These are phyloP conservation scores for Yamadazyma sp. DNA, from an alignment of 1,139 yeast genomes.

Conservation along the genomic window DNA sequence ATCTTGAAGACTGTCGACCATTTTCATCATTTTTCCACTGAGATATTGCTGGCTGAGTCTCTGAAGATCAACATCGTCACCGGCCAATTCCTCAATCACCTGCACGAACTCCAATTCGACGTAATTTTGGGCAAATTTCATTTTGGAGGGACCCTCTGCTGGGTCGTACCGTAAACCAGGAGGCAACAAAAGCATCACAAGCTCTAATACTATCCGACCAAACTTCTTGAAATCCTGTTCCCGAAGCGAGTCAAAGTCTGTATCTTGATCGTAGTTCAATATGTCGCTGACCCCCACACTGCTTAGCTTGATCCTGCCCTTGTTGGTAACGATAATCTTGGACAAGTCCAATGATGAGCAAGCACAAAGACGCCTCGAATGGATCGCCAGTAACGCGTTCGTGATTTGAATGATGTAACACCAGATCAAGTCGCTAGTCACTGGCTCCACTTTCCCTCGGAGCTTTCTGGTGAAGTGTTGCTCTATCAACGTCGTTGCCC, in stretches of 20 bases:
- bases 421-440: constrained; percentile 76
- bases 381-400: constrained; percentile 65
- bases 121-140: constrained; percentile 15
- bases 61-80: constrained; percentile 13
- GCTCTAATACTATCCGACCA: constrained; percentile 59
- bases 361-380: constrained; percentile 60
- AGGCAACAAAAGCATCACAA: constrained; percentile 49
- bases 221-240: constrained; percentile 54
- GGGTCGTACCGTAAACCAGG: constrained; percentile 19
- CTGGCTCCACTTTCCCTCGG: constrained; percentile 37
- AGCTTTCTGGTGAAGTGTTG: constrained; percentile 34
- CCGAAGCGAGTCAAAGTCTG: constrained; percentile 33
- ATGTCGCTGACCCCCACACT: constrained; percentile 76
- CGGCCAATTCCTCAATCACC: constrained; percentile 11
- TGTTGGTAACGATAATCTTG: constrained; percentile 70
- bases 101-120: constrained; percentile 26
- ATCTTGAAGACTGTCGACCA: constrained; percentile 57
- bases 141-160: constrained; percentile 15
- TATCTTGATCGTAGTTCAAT: constrained; percentile 36
- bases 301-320: constrained; percentile 69
- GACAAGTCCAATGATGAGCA: constrained; percentile 60
- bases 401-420: constrained; percentile 69
- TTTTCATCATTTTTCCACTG: constrained; percentile 27
- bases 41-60: constrained; percentile 34
- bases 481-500: constrained; percentile 30